Conservation (phyloP, 2,329 filamentous ascomycete species). For the Passalora sequoiae region DNA sequence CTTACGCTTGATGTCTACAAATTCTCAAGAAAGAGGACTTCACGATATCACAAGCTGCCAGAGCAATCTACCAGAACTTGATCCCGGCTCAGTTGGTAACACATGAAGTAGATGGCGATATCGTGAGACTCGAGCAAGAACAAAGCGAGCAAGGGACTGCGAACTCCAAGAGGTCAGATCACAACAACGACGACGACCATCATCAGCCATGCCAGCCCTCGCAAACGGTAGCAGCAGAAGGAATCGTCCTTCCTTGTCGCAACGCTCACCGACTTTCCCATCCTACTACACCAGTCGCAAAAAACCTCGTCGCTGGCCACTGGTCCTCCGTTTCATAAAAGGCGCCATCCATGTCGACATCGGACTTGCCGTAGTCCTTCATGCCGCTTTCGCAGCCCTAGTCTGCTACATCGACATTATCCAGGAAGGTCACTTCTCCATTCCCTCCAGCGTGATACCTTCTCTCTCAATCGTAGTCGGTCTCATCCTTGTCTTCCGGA, state of each 20-base stretch:
- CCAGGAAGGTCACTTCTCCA: slow-evolving; percentile 44
- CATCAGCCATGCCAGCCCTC: not conserved
- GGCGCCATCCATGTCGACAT: slow-evolving; percentile 59
- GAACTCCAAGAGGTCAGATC: not conserved
- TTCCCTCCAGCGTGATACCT: slow-evolving; percentile 58
- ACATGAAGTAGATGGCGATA: slow-evolving; percentile 3
- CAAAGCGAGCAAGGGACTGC: not conserved
- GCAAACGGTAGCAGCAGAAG: not conserved
- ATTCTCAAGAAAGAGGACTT: no score
- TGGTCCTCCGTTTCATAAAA: slow-evolving; percentile 60
- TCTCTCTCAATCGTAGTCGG: slow-evolving; percentile 62
- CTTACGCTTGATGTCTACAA: no score
- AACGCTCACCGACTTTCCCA: slow-evolving; percentile 38
- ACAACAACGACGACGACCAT: not conserved
- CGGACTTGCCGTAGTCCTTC: slow-evolving; percentile 52
- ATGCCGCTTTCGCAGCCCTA: slow-evolving; percentile 54
- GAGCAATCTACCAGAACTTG: no score
- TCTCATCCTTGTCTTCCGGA: slow-evolving; percentile 63
- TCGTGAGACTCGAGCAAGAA: not conserved
- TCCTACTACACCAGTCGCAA: slow-evolving; percentile 42
- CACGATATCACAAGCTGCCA: no score
- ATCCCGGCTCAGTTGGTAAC: no score
- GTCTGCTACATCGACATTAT: slow-evolving; percentile 52
- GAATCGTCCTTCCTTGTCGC: slow-evolving; percentile 8
- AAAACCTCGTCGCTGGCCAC: slow-evolving; percentile 53